Evolutionary conservation across 2,329 filamentous ascomycete species (phyloP).

Genomic region (Byssochlamys sp.): DNA sequence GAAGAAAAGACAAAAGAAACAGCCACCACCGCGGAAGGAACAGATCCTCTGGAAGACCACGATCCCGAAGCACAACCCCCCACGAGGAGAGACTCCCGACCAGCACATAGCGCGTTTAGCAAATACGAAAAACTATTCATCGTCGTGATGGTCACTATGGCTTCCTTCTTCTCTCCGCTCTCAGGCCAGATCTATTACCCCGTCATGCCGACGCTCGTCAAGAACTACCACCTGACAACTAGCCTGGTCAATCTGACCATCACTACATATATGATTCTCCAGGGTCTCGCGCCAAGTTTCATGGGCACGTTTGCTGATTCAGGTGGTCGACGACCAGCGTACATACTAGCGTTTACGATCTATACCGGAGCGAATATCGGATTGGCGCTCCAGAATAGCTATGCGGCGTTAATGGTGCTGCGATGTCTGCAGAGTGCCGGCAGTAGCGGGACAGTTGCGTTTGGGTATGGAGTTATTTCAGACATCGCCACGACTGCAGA

Average conservation of each 20-base stretch:
- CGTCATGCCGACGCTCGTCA: slow-evolving; percentile 17
- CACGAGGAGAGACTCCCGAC: neutral
- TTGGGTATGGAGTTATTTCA: slow-evolving; percentile 61
- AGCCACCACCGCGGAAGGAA: neutral
- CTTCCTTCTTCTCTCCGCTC: slow-evolving; percentile 34
- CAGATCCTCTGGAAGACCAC: neutral
- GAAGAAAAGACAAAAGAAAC: neutral
- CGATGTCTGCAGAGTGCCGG: slow-evolving; percentile 56
- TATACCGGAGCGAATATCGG: slow-evolving; percentile 52
- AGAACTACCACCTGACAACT: slow-evolving; percentile 8
- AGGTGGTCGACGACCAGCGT: slow-evolving; percentile 53
- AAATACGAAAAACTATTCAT: slow-evolving; percentile 26
- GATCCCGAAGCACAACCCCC: neutral
- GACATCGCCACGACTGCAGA: slow-evolving; percentile 62
- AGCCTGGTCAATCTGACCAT: slow-evolving; percentile 6
- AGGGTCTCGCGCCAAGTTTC: slow-evolving; percentile 52
- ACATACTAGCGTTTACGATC: slow-evolving; percentile 38
- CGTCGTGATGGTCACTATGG: slow-evolving; percentile 28
- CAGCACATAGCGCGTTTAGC: slow-evolving; percentile 20
- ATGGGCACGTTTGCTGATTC: slow-evolving; percentile 55
- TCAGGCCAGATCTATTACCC: slow-evolving; percentile 34
- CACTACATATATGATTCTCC: slow-evolving; percentile 38
- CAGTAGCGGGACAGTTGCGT: slow-evolving; percentile 59
- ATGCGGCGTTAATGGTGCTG: slow-evolving; percentile 50
- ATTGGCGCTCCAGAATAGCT: slow-evolving; percentile 50